phyloP scores from a whole-genome alignment of 2,329 filamentous ascomycete genomes.

The Fusarium globosum region DNA sequence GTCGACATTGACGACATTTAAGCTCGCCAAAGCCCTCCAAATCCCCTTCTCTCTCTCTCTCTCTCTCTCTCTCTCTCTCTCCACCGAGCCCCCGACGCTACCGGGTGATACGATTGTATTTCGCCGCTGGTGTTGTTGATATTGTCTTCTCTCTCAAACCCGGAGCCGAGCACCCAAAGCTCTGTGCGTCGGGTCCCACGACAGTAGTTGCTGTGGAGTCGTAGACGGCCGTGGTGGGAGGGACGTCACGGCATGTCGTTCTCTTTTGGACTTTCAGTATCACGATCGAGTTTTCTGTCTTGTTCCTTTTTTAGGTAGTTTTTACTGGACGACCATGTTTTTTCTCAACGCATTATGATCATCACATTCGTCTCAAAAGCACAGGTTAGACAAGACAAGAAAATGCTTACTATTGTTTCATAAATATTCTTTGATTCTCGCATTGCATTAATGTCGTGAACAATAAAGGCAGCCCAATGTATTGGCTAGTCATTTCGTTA shows the following conservation, averaged over 20 bases:
- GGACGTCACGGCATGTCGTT: conserved; percentile 65
- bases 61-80: conserved; percentile 33
- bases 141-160: conserved; percentile 75
- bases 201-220: conserved; percentile 58
- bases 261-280: conserved; percentile 37
- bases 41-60: conserved; percentile 31
- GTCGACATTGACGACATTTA: conserved; percentile 97
- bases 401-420: conserved; percentile 38
- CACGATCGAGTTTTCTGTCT: conserved; percentile 31
- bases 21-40: conserved; percentile 42
- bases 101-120: conserved; percentile 3
- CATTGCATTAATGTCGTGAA: background rate
- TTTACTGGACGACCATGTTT: conserved; percentile 42
- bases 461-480: background rate
- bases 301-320: conserved; percentile 33
- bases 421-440: conserved; percentile 21
- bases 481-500: conserved; percentile 6
- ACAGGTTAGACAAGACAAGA: conserved; percentile 44
- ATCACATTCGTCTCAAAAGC: conserved; percentile 42
- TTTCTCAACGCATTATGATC: conserved; percentile 36
- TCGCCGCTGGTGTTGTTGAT: conserved; percentile 48
- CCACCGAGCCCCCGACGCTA: conserved; percentile 41
- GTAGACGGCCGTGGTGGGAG: conserved; percentile 65
- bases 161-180: conserved; percentile 29
- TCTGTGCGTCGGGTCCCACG: conserved; percentile 52